Evolutionary conservation across 2,329 filamentous ascomycete genomes (phyloP).

Genomic region (Epichloe festucae): DNA sequence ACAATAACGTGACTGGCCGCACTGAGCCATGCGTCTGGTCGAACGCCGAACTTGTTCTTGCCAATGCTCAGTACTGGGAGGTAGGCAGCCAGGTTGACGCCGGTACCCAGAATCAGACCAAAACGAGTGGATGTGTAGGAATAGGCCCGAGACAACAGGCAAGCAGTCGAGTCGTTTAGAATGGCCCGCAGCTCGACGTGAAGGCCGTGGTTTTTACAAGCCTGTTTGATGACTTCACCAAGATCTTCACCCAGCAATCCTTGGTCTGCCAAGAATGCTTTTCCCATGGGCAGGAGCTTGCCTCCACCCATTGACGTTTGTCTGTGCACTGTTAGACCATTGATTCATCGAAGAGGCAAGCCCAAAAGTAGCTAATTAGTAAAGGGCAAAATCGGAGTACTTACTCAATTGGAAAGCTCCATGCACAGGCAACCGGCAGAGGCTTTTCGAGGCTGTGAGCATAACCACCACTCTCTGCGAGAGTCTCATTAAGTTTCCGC

Average conservation of each 20-base stretch:
- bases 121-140: conserved; percentile 45
- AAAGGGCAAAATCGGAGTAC: conserved; percentile 15
- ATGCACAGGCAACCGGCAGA: conserved; percentile 48
- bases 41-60: conserved; percentile 40
- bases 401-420: conserved; percentile 60
- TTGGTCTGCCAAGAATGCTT: conserved; percentile 47
- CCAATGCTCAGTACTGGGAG: conserved; percentile 45
- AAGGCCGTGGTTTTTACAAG: conserved; percentile 38
- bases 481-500: conserved; percentile 41
- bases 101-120: conserved; percentile 53
- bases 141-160: conserved; percentile 51
- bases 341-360: not conserved
- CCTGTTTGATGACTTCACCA: conserved; percentile 41
- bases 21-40: conserved; percentile 43
- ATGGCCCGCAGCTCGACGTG: conserved; percentile 46
- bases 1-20: conserved; percentile 49
- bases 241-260: conserved; percentile 47
- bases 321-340: conserved; percentile 22
- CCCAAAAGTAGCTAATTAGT: not conserved
- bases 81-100: conserved; percentile 52
- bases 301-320: conserved; percentile 52
- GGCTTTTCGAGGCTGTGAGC: conserved; percentile 26
- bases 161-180: conserved; percentile 55
- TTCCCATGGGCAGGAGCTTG: conserved; percentile 49
- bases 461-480: conserved; percentile 30